A percentile compares a stretch with the other conserved stretches of the same genome.
These are phyloP conservation scores for Talaromyces verruculosus DNA, from an alignment of 2,329 filamentous ascomycete genomes.

Conservation along the genomic window DNA sequence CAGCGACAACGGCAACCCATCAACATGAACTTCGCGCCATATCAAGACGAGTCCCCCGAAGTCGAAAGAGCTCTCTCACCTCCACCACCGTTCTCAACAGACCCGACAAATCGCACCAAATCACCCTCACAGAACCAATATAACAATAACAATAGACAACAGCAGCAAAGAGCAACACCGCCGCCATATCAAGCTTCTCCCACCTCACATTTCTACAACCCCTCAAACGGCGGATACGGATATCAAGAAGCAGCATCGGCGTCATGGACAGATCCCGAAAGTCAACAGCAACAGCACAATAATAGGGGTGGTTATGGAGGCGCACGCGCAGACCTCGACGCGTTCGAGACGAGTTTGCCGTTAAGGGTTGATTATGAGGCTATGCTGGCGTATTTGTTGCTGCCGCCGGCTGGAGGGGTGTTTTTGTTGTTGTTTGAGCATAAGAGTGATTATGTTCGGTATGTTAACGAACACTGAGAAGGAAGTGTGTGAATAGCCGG, in stretches of 20 bases:
- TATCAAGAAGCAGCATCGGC: slow-evolving; percentile 14
- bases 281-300: slow-evolving; percentile 23
- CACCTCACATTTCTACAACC: slow-evolving; percentile 1
- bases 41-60: slow-evolving; percentile 90
- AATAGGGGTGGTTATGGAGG: slow-evolving; percentile 45
- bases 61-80: slow-evolving; percentile 77
- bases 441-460: slow-evolving; percentile 97
- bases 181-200: slow-evolving; percentile 13
- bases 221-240: slow-evolving; percentile 12
- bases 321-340: slow-evolving; percentile 64
- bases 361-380: slow-evolving; percentile 88
- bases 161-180: slow-evolving; percentile 5
- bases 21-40: slow-evolving; percentile 89
- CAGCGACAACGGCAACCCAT: background rate
- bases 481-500: background rate
- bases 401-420: slow-evolving; percentile 84
- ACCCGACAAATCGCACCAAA: slow-evolving; percentile 43
- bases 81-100: slow-evolving; percentile 47
- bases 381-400: slow-evolving; percentile 77
- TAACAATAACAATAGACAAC: slow-evolving; percentile 3
- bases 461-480: slow-evolving; percentile 25
- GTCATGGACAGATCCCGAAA: slow-evolving; percentile 21
- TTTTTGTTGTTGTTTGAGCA: slow-evolving; percentile 82
- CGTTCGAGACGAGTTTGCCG: slow-evolving; percentile 86
- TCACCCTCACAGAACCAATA: slow-evolving; percentile 45